Evolutionary conservation across 257 asterid genomes (phyloP).

Genomic region (Penstemon eatonii): DNA sequence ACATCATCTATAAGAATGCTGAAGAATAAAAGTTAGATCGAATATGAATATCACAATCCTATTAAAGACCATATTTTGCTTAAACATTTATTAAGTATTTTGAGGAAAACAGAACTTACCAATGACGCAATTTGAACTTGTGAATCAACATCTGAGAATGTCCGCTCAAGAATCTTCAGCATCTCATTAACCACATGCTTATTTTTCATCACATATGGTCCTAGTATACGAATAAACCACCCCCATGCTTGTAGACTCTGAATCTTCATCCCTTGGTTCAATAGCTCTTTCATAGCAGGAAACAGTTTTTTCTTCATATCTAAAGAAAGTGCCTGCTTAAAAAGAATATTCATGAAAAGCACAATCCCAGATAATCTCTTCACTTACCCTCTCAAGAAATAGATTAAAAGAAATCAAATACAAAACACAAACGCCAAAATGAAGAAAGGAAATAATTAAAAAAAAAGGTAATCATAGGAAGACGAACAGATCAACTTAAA

Average conservation of each 20-base stretch:
- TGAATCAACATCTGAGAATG: conserved; percentile 68
- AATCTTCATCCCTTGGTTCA: conserved; percentile 66
- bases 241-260: conserved; percentile 80
- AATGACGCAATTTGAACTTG: conserved; percentile 80
- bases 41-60: conserved; percentile 14
- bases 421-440: neutral
- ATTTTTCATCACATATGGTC: conserved; percentile 52
- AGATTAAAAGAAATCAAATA: neutral
- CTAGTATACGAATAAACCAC: conserved; percentile 76
- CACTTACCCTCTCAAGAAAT: conserved; percentile 1
- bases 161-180: conserved; percentile 69
- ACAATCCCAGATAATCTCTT: conserved; percentile 7
- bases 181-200: conserved; percentile 69
- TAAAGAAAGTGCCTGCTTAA: conserved; percentile 53
- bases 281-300: conserved; percentile 48
- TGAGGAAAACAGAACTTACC: conserved; percentile 41
- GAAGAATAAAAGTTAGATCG: conserved; percentile 8
- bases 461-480: conserved; percentile 18
- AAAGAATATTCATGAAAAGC: conserved; percentile 17
- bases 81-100: conserved; percentile 8
- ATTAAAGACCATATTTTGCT: conserved; percentile 15
- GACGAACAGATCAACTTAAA: conserved; percentile 13
- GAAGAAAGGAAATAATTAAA: neutral
- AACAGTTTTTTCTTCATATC: conserved; percentile 73
- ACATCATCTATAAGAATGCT: conserved; percentile 10